These are phyloP conservation scores for Blastocystis sp. DNA, from an alignment of 352 stramenopile species.

Conservation along the genomic window DNA sequence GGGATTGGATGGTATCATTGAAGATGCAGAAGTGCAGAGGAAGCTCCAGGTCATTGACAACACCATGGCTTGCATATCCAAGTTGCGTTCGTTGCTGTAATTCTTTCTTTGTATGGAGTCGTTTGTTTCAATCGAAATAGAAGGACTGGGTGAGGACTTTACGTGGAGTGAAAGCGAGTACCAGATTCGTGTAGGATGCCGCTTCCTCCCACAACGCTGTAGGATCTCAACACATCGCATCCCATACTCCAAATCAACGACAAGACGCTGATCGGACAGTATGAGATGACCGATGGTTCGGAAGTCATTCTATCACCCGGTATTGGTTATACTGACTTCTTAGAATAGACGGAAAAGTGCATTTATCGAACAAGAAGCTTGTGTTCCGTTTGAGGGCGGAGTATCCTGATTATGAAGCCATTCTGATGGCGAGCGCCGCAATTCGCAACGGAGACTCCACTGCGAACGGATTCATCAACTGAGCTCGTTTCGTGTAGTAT, in stretches of 20 bases:
- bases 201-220: neutral
- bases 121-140: slow-evolving; percentile 53
- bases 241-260: slow-evolving; percentile 9
- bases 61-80: neutral
- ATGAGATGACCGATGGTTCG: slow-evolving; percentile 13
- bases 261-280: slow-evolving; percentile 18
- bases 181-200: neutral
- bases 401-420: neutral
- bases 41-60: slow-evolving; percentile 30
- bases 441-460: neutral
- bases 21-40: neutral
- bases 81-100: slow-evolving; percentile 4
- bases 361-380: slow-evolving; percentile 36
- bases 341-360: neutral
- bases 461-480: neutral
- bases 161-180: neutral
- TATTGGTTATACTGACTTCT: too few relatives aligned
- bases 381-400: neutral
- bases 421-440: neutral
- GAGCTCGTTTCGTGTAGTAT: neutral
- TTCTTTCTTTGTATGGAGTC: slow-evolving; percentile 19
- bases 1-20: neutral
- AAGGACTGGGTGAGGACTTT: neutral
- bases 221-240: slow-evolving; percentile 19
- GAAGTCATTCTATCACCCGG: neutral